Base-by-base conservation (phyloP, 192 early-diverging fungal species). In the Pilaira anomala region DNA sequence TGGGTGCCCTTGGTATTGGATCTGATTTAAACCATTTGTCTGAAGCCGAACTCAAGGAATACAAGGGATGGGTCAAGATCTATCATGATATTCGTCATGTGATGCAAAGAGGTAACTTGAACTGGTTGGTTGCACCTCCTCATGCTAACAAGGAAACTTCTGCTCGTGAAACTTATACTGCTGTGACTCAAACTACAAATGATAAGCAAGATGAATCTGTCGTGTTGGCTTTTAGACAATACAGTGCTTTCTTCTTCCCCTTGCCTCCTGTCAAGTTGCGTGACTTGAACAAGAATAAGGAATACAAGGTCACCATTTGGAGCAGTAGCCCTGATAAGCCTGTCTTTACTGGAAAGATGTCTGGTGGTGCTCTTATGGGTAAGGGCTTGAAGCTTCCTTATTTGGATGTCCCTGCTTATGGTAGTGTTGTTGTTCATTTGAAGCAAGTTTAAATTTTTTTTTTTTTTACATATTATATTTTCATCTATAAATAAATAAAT, bases 1-100 rank as follows among this genome's bases (percentile, higher is more conserved):
- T 68, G 66, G 66, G 66, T 11, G 52, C 58, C 2, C 48, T 68
- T 1, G 66, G 66, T 7, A 40, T 68, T 33, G 66, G 66, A 2
- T 21, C 40, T 25, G 36, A 68, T 55, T 29, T 68, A 1, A 41
- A 28, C 13, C 25, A 33, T 19, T 22, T 48, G 8, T 22, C 19
- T 24, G 22, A 14, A 3, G 33, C 46, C 3, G 49, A 68, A 14
- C 30, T 50, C 16, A 42, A 39, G 2, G 25, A 54, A 16, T 33
- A 39, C 16, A 12, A 21, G 0, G 22, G 42, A 24, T 68, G 66
- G 66, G 42, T 68, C 49, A 21, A 18, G n/a, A 16, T 68, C 7
- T 68, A 68, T 18, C 61, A 62, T 9, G n/a, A 18, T 3, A 13
- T 68, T 14, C 33, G 66, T 2, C 60, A 42, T 30, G 36, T 68